Base-by-base conservation (phyloP, 2,329 filamentous ascomycete species). In the Sarocladiaceae sp. region DNA sequence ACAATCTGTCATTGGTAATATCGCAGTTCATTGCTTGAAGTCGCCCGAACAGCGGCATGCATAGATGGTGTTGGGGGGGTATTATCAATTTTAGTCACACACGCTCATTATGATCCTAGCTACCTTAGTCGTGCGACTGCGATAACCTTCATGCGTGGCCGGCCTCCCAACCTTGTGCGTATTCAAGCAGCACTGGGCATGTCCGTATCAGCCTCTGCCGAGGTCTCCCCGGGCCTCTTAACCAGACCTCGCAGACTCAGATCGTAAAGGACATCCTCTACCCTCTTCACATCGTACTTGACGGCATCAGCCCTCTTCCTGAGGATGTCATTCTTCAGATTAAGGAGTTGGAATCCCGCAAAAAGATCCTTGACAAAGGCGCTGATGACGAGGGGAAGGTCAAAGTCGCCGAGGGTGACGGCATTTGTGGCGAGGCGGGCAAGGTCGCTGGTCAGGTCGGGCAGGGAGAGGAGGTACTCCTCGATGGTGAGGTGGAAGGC, bases 191-290 rank as follows among this genome's bases (percentile, higher is more conserved):
- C 37, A 23, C 37, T 41, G 5, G 37, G 37, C 63, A 67, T 66
- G 48, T 66, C 64, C 0, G 61, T 59, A 23, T 67, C 63, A n/a
- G 15, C 44, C 19, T 39, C 19, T 4, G 18, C 41, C 3, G n/a
- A n/a, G n/a, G 50, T 55, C 29, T 56, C 56, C 0, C 54, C 55
- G 3, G 59, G 53, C 52, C 75, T 71, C 34, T 83, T 79, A 40
- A 94, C 74, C 58, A 97, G 64, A 42, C 93, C 91, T 47, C 93
- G 78, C 59, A 98, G 68, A 19, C 87, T 91, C 46, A 98, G 69
- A 62, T 98, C 93, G 59, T 98, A 98, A 42, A 97, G 91, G 11
- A 98, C 89, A 60, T 97, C 93, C 71, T 98, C 93, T 11, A 96
- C 88, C 63, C 95, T 91, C 74, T 97, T 98, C 58, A 98, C 88